Conservation (phyloP, 345 rosid species). For the Brassica napus region DNA sequence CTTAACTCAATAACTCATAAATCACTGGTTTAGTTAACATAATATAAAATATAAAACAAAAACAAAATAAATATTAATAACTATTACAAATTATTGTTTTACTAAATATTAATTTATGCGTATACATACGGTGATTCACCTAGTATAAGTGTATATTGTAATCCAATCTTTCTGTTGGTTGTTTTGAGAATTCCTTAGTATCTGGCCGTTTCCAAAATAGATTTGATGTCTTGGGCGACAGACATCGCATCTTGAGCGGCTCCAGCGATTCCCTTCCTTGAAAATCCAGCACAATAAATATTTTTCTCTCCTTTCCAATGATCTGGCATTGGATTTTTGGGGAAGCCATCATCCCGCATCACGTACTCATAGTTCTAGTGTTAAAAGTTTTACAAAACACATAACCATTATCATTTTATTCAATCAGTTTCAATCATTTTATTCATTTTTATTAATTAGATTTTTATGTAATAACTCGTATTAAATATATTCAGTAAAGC, state of each 20-base stretch:
- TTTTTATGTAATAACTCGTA: slow-evolving; percentile 34
- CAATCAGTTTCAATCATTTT: not conserved
- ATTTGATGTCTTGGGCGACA: slow-evolving; percentile 44
- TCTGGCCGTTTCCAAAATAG: not conserved
- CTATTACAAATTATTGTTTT: no score
- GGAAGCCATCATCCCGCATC: slow-evolving; percentile 50
- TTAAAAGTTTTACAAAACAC: not conserved
- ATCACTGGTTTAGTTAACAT: no score
- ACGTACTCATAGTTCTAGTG: slow-evolving; percentile 45
- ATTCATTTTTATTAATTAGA: no score
- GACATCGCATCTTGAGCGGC: slow-evolving; percentile 49
- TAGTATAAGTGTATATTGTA: no score
- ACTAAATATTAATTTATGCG: no score
- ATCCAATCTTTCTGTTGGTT: no score
- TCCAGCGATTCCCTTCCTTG: slow-evolving; percentile 52
- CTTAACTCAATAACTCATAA: no score
- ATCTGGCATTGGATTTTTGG: slow-evolving; percentile 36
- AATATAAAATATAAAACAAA: no score
- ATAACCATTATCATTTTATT: not conserved
- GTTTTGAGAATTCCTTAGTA: no score
- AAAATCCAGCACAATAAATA: slow-evolving; percentile 54
- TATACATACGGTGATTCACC: no score
- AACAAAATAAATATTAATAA: no score
- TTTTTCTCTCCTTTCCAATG: slow-evolving; percentile 66
- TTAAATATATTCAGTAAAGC: not conserved